These are phyloP conservation scores for Rhynchospora breviuscula DNA, from an alignment of 176 grass and related monocot species.

Conservation along the genomic window DNA sequence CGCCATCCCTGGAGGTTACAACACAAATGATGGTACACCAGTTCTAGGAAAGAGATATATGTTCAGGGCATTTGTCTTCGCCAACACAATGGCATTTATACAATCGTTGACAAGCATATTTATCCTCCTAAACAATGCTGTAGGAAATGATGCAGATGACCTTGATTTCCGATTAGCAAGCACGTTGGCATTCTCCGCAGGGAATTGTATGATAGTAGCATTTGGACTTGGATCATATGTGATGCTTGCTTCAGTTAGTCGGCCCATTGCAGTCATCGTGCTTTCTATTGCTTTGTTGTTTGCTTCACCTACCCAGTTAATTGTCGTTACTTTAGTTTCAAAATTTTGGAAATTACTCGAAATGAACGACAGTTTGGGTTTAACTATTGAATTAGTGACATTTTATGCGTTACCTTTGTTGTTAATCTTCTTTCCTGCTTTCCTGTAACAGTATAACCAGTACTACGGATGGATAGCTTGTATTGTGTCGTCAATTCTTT, in stretches of 20 bases:
- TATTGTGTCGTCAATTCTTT: too few relatives aligned
- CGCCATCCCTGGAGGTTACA: background rate
- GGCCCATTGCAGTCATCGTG: background rate
- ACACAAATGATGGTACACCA: background rate
- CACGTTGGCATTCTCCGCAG: background rate
- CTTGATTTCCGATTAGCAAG: background rate
- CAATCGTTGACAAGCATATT: background rate
- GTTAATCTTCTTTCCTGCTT: too few relatives aligned
- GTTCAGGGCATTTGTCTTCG: background rate
- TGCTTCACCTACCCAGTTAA: background rate
- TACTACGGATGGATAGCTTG: too few relatives aligned
- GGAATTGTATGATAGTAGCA: background rate
- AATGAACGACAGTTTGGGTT: too few relatives aligned
- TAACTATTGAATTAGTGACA: too few relatives aligned
- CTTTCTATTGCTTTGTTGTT: background rate
- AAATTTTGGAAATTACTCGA: too few relatives aligned
- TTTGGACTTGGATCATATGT: background rate
- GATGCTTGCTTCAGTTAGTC: background rate
- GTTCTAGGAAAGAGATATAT: background rate
- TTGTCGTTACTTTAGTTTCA: too few relatives aligned
- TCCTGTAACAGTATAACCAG: too few relatives aligned
- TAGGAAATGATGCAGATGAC: rapidly evolving
- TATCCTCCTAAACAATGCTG: background rate
- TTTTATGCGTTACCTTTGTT: too few relatives aligned
- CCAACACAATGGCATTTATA: background rate